Base-by-base conservation (phyloP, 352 stramenopile genomes). In the Pythium pyrilobum region DNA sequence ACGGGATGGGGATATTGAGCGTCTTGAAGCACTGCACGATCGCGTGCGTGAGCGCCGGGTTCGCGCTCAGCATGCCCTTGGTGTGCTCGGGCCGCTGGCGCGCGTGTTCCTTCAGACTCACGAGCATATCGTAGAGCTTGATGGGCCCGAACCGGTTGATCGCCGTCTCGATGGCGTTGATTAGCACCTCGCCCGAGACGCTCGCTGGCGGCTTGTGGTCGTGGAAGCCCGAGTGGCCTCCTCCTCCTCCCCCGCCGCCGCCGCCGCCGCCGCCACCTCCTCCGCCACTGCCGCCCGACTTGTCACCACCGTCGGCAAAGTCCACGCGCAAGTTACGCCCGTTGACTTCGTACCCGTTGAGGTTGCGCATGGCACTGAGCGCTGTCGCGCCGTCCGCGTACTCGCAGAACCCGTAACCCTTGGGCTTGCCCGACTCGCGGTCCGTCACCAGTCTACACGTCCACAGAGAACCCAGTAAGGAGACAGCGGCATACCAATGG, bases 21-120 rank as follows among this genome's bases (percentile, higher is more conserved):
- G 75, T 81, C 68, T 91, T 93, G 60, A 89, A 91, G 52, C 76
- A 85, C 65, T 93, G 80, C 6, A 93, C 77, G 41, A 93, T 87
- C 21, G 80, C 82, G 56, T 93, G 82, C 18, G 81, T 90, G 52
- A 93, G 80, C 27, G 80, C 79, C 13, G 82, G 80, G 46, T 93
- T 91, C 15, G 81, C 74, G 34, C 70, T 73, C 20, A 93, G 37
- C 29, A 93, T 89, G 36, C 62, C 71, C 63, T 91, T 89, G 16
- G 82, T 91, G 38, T 85, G 66, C 4, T 93, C 82, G 5, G 82
- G 82, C 10, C 78, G 79, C 40, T 89, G 74, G 24, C 78, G 74
- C 39, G 82, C 80, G 47, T 90, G 81, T 52, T 91, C 80, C 56
- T 90, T 90, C 16, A 93, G 65, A 21, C 78, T 62, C 38, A 89